Evolutionary conservation across 768 basidiomycete genomes (phyloP).

Genomic region (Podaxis carcinomalis): DNA sequence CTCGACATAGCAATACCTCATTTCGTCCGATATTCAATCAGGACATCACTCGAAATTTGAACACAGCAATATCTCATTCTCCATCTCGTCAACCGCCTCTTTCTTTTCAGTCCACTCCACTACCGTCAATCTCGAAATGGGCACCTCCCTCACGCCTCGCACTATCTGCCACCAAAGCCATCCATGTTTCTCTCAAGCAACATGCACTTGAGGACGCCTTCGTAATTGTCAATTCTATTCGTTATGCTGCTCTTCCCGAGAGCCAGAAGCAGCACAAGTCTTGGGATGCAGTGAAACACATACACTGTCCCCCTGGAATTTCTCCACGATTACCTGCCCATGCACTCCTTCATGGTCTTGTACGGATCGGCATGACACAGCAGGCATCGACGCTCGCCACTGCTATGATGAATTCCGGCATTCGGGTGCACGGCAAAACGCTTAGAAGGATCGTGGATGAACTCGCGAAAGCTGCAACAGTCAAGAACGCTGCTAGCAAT

Average conservation of each 20-base stretch:
- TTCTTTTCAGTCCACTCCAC: background rate
- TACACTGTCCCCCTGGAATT: slow-evolving; percentile 41
- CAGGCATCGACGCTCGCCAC: slow-evolving; percentile 48
- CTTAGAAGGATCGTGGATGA: slow-evolving; percentile 39
- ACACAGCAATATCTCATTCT: background rate
- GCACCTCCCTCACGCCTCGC: slow-evolving; percentile 14
- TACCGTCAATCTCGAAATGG: background rate
- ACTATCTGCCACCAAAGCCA: slow-evolving; percentile 43
- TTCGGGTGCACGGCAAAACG: slow-evolving; percentile 44
- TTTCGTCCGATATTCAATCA: background rate
- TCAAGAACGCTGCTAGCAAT: slow-evolving; percentile 13
- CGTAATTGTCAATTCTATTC: slow-evolving; percentile 55
- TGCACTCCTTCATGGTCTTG: slow-evolving; percentile 56
- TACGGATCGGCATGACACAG: slow-evolving; percentile 44
- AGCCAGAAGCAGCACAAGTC: slow-evolving; percentile 8
- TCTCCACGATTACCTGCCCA: slow-evolving; percentile 62
- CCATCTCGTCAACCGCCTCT: background rate
- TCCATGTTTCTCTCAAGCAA: slow-evolving; percentile 39
- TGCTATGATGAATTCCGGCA: slow-evolving; percentile 49
- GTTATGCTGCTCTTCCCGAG: slow-evolving; percentile 31
- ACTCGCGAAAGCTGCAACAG: slow-evolving; percentile 18
- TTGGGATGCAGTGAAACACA: slow-evolving; percentile 7
- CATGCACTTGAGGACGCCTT: slow-evolving; percentile 47
- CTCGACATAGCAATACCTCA: background rate
- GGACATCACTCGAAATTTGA: background rate